Base-by-base conservation (phyloP, 805 yeast genomes). In the Candida ipomoeae region DNA sequence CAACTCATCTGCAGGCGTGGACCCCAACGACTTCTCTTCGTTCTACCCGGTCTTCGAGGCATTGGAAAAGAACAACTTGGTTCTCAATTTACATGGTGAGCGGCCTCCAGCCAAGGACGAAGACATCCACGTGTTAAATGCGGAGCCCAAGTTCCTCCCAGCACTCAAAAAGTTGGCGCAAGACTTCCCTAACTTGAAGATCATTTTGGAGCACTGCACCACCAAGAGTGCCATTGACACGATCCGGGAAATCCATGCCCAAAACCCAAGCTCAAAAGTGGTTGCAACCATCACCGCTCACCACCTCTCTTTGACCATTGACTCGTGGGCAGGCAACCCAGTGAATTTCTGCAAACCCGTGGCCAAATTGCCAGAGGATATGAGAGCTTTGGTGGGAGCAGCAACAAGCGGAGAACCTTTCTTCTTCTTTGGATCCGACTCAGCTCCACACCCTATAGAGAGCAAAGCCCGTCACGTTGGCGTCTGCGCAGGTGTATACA, bases 401-500 rank as follows among this genome's bases (percentile, higher is more conserved):
- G 99, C 97, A 1, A 84, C 87, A 7, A 83, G 94, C 1, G 98
- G 98, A 5, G 83, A 86, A 58, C 89, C 96, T 39, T 91, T 84
- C 74, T 94, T 91, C 68, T 89, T 94, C 74, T 94, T 91, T 64
- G 99, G 99, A 6, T 88, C 97, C 1, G 99, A 94, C 67, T 89
- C 97, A 20, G 99, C 99, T 31, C 99, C 99, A 23, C 99, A 94
- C 66, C 96, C 97, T 6, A 62, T 88, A 23, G 80, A 80, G 55
- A 83, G 83, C 52, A 95, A 95, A 68, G 76, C 88, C 23, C 84
- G 79, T 53, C 89, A 82, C 57, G 72, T 75, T 35, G 92, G 91
- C 20, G 97, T 92, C 15, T 89, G 97, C 62, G 99, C 99, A n/a
- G 99, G 99, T 62, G 97, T 94, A 7, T 94, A 80, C 69, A 88